Percentiles rank a stretch among this genome's conserved stretches.
phyloP scores from a whole-genome alignment of 148 eudicot species.

The Oxyria digyna region DNA sequence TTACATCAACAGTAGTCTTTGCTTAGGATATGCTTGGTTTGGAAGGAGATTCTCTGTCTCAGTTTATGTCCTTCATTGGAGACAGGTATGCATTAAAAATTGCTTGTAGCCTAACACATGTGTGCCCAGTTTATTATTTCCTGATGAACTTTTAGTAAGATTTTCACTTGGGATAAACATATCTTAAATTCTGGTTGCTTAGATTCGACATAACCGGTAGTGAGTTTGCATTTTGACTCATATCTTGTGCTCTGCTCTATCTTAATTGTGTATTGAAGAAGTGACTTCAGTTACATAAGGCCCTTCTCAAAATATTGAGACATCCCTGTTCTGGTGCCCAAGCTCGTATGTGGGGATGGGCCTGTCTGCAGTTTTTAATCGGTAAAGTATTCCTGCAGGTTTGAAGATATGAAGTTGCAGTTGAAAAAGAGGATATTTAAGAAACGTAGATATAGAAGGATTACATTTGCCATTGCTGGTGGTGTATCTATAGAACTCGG shows the following conservation, averaged over 20 bases:
- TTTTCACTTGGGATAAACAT: not conserved
- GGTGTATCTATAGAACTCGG: slow-evolving; percentile 74
- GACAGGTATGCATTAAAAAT: slow-evolving; percentile 42
- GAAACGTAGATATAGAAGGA: slow-evolving; percentile 86
- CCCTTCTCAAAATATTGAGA: not conserved
- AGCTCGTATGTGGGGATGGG: not conserved
- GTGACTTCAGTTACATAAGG: not conserved
- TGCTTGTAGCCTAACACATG: not conserved
- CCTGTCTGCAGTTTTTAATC: not conserved
- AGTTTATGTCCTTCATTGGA: slow-evolving; percentile 52
- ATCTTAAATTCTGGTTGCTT: not conserved
- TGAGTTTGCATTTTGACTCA: not conserved
- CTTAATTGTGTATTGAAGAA: not conserved
- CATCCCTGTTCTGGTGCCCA: not conserved
- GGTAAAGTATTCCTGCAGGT: slow-evolving; percentile 25
- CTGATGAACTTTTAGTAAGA: not conserved
- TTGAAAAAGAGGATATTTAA: slow-evolving; percentile 77
- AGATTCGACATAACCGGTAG: not conserved
- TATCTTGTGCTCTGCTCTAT: not conserved
- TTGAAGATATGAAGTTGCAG: slow-evolving; percentile 75
- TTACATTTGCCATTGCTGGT: slow-evolving; percentile 53
- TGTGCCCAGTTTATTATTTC: not conserved
- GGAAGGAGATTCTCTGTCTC: slow-evolving; percentile 58
- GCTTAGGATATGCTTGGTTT: slow-evolving; percentile 78
- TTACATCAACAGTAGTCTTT: slow-evolving; percentile 7